phyloP scores from a whole-genome alignment of 306 rosid genomes.

The Fagus crenata region DNA sequence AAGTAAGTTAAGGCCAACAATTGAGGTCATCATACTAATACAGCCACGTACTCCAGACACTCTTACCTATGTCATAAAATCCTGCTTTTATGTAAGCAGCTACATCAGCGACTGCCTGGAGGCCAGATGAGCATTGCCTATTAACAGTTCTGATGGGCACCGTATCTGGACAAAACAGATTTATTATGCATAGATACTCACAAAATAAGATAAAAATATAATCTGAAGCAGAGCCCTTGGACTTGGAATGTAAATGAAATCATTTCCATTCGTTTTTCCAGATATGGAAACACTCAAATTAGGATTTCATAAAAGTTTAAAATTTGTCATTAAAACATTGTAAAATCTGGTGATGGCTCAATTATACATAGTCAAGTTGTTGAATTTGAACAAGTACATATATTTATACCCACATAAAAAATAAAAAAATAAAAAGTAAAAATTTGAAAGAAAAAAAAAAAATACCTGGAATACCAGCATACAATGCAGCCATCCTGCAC shows the following conservation, averaged over 20 bases:
- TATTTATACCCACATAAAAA: neutral
- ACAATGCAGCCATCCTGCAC: conserved; percentile 92
- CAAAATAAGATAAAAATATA: neutral
- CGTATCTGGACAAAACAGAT: conserved; percentile 52
- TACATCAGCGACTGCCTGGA: conserved; percentile 94
- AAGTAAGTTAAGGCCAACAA: conserved; percentile 14
- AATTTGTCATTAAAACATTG: neutral
- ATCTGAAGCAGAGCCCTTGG: conserved; percentile 4
- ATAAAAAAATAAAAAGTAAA: neutral
- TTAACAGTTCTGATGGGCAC: conserved; percentile 85
- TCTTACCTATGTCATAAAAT: conserved; percentile 77
- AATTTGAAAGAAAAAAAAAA: neutral
- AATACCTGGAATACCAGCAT: conserved; percentile 89
- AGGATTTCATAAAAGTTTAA: neutral
- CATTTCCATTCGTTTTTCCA: neutral
- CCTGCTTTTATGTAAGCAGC: conserved; percentile 92
- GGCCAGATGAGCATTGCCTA: conserved; percentile 95
- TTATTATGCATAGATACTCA: conserved; percentile 7
- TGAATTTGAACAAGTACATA: neutral
- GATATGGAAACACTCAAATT: neutral
- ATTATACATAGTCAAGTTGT: neutral
- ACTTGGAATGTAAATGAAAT: conserved; percentile 18
- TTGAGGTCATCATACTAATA: neutral
- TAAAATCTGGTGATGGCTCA: neutral
- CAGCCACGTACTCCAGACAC: neutral